These are phyloP conservation scores for Termitomyces sp. DNA, from an alignment of 768 basidiomycete species.

Conservation along the genomic window DNA sequence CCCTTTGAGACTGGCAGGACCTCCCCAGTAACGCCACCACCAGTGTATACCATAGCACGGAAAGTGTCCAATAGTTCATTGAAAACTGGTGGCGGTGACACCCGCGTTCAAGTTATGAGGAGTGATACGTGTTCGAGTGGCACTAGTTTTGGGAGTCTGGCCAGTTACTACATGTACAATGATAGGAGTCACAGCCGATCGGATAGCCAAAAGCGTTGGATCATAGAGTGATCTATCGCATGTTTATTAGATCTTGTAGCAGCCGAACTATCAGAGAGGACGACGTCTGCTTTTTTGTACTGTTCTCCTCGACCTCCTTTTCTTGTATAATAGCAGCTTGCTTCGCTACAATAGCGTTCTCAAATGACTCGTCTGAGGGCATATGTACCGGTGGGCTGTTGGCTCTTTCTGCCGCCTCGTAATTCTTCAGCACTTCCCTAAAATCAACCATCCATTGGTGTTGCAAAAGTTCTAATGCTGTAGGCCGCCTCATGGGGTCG, in stretches of 20 bases:
- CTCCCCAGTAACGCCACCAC: conserved; percentile 26
- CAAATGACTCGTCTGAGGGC: conserved; percentile 46
- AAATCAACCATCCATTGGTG: conserved; percentile 91
- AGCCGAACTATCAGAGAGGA: neutral
- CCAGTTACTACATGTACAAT: conserved; percentile 28
- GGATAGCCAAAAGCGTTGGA: conserved; percentile 45
- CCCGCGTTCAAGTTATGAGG: conserved; percentile 22
- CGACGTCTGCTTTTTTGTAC: conserved; percentile 1
- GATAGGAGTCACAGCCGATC: conserved; percentile 28
- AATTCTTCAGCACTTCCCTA: conserved; percentile 64
- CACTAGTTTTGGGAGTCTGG: conserved; percentile 34
- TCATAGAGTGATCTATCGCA: conserved; percentile 44
- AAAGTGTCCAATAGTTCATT: conserved; percentile 30
- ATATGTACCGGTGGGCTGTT: conserved; percentile 43
- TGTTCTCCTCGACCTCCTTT: conserved; percentile 49
- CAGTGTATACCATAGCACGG: conserved; percentile 28
- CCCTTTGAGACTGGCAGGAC: conserved; percentile 34
- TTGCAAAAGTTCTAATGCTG: conserved; percentile 78
- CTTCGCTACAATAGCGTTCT: conserved; percentile 48
- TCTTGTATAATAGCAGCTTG: conserved; percentile 56
- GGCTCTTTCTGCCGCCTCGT: conserved; percentile 61
- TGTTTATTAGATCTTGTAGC: neutral
- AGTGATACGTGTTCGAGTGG: conserved; percentile 36
- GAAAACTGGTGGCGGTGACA: conserved; percentile 21
- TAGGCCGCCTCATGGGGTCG: conserved; percentile 79